Percentiles rank a stretch among this genome's conserved stretches.
These are phyloP conservation scores for Suillus variegatus DNA, from an alignment of 768 basidiomycete species.

Conservation along the genomic window DNA sequence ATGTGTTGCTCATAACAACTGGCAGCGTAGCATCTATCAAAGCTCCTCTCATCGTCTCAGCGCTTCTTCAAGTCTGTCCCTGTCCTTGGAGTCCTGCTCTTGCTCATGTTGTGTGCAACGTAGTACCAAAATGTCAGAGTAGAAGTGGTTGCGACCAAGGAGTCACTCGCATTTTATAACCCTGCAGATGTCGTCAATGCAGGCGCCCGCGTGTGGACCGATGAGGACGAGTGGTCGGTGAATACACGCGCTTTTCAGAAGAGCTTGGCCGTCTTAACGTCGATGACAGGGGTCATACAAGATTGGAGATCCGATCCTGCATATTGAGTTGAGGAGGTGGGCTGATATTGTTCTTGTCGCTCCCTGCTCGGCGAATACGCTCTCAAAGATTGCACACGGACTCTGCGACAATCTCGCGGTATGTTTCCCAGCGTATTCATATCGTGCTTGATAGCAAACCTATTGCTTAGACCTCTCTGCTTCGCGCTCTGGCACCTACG, in stretches of 20 bases:
- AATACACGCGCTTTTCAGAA: slow-evolving; percentile 26
- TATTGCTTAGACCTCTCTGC: slow-evolving; percentile 62
- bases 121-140: slow-evolving; percentile 78
- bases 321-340: slow-evolving; percentile 95
- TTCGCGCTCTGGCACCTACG: slow-evolving; percentile 80
- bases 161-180: slow-evolving; percentile 78
- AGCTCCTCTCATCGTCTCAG: slow-evolving; percentile 83
- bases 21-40: slow-evolving; percentile 97
- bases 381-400: slow-evolving; percentile 92
- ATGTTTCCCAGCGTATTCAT: slow-evolving; percentile 6
- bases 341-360: slow-evolving; percentile 94
- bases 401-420: slow-evolving; percentile 89
- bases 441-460: neutral
- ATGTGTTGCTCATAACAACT: slow-evolving; percentile 84
- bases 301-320: slow-evolving; percentile 90
- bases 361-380: slow-evolving; percentile 96
- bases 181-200: slow-evolving; percentile 46
- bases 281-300: slow-evolving; percentile 60
- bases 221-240: slow-evolving; percentile 94
- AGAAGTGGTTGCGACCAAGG: slow-evolving; percentile 81
- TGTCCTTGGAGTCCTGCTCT: neutral
- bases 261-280: neutral
- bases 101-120: neutral
- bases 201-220: slow-evolving; percentile 78
- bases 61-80: slow-evolving; percentile 59